Conservation (phyloP, 495 filamentous ascomycete species). For the Glarea lozoyensis region DNA sequence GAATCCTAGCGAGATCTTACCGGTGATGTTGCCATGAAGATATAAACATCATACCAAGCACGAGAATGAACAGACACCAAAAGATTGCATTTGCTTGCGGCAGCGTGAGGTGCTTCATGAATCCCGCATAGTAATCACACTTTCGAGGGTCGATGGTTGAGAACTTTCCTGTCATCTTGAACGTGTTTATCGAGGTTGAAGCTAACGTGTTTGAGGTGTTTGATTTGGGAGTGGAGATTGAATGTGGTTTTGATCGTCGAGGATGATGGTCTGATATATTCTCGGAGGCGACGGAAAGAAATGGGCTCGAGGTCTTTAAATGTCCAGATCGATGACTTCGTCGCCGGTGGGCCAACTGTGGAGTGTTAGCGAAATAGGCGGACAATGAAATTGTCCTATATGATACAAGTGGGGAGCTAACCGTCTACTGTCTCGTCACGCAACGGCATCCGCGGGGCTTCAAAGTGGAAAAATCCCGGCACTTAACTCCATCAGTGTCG, state of each 20-base stretch:
- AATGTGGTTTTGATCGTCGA: neutral
- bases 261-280: no score
- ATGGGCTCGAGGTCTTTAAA: no score
- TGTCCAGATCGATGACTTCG: no score
- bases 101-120: constrained; percentile 30
- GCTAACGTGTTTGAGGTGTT: neutral
- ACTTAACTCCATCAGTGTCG: neutral
- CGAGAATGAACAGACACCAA: constrained; percentile 34
- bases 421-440: no score
- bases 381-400: no score
- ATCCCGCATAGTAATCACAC: constrained; percentile 36
- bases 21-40: constrained; percentile 31
- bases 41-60: constrained; percentile 30
- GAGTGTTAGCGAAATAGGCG: no score
- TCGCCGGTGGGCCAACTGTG: no score
- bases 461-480: no score
- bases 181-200: neutral
- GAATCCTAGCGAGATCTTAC: no score
- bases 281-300: no score
- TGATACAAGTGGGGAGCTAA: no score
- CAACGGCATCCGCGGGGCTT: no score
- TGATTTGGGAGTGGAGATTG: neutral
- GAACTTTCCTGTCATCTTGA: constrained; percentile 16
- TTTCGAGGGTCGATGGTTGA: constrained; percentile 1
- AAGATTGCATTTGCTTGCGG: constrained; percentile 35